These are phyloP conservation scores for Colletotrichum trifolii DNA, from an alignment of 2,329 filamentous ascomycete species.

Conservation along the genomic window DNA sequence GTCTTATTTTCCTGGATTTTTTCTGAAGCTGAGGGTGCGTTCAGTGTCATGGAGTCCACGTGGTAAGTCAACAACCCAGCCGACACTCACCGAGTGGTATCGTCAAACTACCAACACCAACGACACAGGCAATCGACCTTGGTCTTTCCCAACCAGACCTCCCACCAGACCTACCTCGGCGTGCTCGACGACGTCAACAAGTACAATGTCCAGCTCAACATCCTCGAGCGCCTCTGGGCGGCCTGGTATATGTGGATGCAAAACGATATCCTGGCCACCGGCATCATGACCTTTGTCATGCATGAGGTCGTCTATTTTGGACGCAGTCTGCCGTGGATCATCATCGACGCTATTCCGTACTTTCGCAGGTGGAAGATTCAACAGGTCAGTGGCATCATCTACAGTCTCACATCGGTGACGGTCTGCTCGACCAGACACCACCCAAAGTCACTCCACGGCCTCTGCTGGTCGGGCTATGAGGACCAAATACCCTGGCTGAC, in stretches of 20 bases:
- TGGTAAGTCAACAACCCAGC: slow-evolving; percentile 14
- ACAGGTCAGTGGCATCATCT: slow-evolving; percentile 63
- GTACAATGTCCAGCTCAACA: slow-evolving; percentile 87
- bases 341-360: slow-evolving; percentile 89
- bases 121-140: slow-evolving; percentile 61
- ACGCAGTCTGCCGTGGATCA: slow-evolving; percentile 88
- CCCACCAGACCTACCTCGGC: slow-evolving; percentile 62
- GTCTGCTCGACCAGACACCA: background rate
- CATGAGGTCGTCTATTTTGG: slow-evolving; percentile 97
- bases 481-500: background rate
- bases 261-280: slow-evolving; percentile 95
- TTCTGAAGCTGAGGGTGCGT: background rate
- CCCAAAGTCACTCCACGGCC: background rate
- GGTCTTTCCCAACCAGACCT: slow-evolving; percentile 55
- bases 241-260: slow-evolving; percentile 98
- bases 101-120: slow-evolving; percentile 20
- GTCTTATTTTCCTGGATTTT: background rate
- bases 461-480: background rate
- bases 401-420: background rate
- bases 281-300: slow-evolving; percentile 96
- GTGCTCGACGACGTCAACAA: slow-evolving; percentile 73
- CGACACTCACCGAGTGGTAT: background rate
- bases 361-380: slow-evolving; percentile 98
- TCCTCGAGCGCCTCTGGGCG: slow-evolving; percentile 89
- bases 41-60: slow-evolving; percentile 21